Evolutionary conservation across 805 yeast species (phyloP).

Genomic region (Monosporozyma unispora): DNA sequence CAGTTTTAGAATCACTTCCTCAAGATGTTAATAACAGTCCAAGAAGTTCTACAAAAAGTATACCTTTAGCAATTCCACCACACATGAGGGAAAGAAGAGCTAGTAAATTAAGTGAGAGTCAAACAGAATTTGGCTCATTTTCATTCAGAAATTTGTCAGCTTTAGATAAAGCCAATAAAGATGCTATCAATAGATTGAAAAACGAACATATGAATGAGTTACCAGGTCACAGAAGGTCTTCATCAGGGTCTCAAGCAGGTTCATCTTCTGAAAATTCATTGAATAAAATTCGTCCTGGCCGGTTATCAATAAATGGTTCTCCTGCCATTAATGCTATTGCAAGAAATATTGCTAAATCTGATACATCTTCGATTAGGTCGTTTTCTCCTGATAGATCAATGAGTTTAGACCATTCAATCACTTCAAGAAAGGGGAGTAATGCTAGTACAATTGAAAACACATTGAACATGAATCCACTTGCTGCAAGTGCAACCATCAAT

Average conservation of each 20-base stretch:
- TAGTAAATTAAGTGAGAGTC: conserved; percentile 59
- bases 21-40: conserved; percentile 20
- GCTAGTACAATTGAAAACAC: conserved; percentile 8
- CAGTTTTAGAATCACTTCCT: conserved; percentile 23
- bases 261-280: conserved; percentile 29
- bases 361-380: conserved; percentile 20
- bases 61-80: conserved; percentile 44
- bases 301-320: conserved; percentile 12
- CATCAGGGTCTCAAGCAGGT: conserved; percentile 28
- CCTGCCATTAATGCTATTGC: conserved; percentile 13
- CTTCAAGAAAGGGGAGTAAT: conserved; percentile 19
- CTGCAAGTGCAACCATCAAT: not conserved
- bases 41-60: conserved; percentile 28
- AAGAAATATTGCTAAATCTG: conserved; percentile 16
- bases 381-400: conserved; percentile 23
- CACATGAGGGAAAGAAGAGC: conserved; percentile 63
- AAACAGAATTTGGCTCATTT: conserved; percentile 83
- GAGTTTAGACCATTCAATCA: conserved; percentile 11
- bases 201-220: conserved; percentile 56
- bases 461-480: conserved; percentile 1
- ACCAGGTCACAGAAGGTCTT: conserved; percentile 26
- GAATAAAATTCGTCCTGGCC: conserved; percentile 12
- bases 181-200: conserved; percentile 78
- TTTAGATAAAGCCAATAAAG: conserved; percentile 87
- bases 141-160: conserved; percentile 83